phyloP scores from a whole-genome alignment of 495 filamentous ascomycete species.

The Penicillium longicatenatum region DNA sequence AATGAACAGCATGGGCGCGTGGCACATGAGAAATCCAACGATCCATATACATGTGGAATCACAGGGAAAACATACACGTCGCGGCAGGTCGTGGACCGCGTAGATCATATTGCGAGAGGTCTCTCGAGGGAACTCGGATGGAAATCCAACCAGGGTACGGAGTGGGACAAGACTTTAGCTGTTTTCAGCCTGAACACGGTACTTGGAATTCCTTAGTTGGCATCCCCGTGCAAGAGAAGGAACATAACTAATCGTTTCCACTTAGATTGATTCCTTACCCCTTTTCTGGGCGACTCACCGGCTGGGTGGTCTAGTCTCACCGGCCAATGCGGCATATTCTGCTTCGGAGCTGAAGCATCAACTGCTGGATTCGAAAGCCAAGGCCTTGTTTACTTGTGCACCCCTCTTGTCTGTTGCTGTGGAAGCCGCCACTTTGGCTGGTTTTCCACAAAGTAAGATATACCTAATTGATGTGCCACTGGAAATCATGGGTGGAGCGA shows the following conservation, averaged over 20 bases:
- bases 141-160: slow-evolving; percentile 70
- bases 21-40: slow-evolving; percentile 61
- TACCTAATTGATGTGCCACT: slow-evolving; percentile 73
- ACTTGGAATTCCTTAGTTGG: slow-evolving; percentile 21
- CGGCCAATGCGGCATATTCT: slow-evolving; percentile 84
- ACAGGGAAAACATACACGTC: slow-evolving; percentile 71
- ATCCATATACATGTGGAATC: slow-evolving; percentile 83
- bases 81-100: slow-evolving; percentile 64
- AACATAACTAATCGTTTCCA: not conserved
- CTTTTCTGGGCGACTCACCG: slow-evolving; percentile 76
- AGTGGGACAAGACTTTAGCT: slow-evolving; percentile 84
- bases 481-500: slow-evolving; percentile 47
- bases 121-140: slow-evolving; percentile 75
- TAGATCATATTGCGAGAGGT: slow-evolving; percentile 68
- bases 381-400: slow-evolving; percentile 76
- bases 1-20: slow-evolving; percentile 71
- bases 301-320: slow-evolving; percentile 72
- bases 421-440: slow-evolving; percentile 64
- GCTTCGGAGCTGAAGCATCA: slow-evolving; percentile 77
- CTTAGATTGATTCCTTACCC: slow-evolving; percentile 77
- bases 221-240: not conserved
- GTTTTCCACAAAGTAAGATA: slow-evolving; percentile 70
- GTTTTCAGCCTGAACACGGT: slow-evolving; percentile 84
- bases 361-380: slow-evolving; percentile 72
- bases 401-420: slow-evolving; percentile 71